Base-by-base conservation (phyloP, 2,329 filamentous ascomycete species). In the Emmonsiellopsis sp. region DNA sequence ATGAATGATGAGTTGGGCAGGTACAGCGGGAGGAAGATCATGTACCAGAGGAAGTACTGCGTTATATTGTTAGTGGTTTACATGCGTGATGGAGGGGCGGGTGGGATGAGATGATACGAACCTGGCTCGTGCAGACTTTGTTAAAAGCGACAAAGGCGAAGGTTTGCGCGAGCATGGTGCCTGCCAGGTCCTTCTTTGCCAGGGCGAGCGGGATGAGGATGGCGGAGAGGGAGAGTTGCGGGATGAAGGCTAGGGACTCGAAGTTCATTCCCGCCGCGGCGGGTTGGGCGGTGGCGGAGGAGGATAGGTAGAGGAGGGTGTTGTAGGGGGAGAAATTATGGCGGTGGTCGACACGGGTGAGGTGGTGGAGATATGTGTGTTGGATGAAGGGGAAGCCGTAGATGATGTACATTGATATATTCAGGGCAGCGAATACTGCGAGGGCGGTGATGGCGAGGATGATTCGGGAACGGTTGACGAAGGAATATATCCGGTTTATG, bases 281-380 rank as follows among this genome's bases (percentile, higher is more conserved):
- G 5, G 40, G 47, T 38, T 69, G 63, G 0, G 74, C 68, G 0
- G 76, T 68, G 1, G 76, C 71, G 2, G 87, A 83, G 0, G 93
- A 95, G 49, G 84, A 85, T 42, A 95, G 80, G 68, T 98, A 95
- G 2, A 98, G 80, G 7, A 96, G 79, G 0, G 85, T 87, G 69
- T 95, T 96, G 77, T 97, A 98, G 1, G 90, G 88, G 8, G 91
- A 96, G 73, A 98, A 98, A 74, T 98, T 98, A 74, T 98, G 93
- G 11, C 93, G 86, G 71, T 98, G 93, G 68, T 98, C 93, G 68
- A 95, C 86, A 55, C 93, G 86, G 4, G 86, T 90, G 57, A 97
- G 76, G 69, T 98, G 93, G 73, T 98, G 91, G 55, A 95, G 79
- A 73, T 86, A 98, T 40, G 90, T 97, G 69, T 98, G 90, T 55